Conservation (phyloP, 192 early-diverging fungal genomes). For the Neocallimastix lanati region DNA sequence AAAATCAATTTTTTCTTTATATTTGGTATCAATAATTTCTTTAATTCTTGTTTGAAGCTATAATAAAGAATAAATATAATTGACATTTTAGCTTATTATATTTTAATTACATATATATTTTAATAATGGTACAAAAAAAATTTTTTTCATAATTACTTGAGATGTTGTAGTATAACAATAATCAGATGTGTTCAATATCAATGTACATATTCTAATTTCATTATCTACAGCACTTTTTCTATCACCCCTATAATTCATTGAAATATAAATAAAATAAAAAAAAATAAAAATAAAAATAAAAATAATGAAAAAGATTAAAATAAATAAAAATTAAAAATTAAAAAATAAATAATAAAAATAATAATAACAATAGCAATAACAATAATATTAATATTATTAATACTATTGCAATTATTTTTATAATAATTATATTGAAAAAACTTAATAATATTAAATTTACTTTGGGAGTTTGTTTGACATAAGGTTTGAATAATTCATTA, state of each 20-base stretch:
- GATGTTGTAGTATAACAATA: constrained; percentile 72
- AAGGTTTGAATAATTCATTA: constrained; percentile 61
- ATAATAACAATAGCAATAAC: too few species aligned
- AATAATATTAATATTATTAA: too few species aligned
- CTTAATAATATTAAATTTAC: too few species aligned
- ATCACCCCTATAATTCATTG: constrained; percentile 36
- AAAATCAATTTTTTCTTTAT: constrained; percentile 51
- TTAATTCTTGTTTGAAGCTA: constrained; percentile 82
- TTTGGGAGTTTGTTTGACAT: constrained; percentile 53
- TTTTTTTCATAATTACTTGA: constrained; percentile 22
- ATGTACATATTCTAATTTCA: constrained; percentile 48
- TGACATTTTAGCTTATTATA: too few species aligned
- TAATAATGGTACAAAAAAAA: too few species aligned
- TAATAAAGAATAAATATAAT: background rate
- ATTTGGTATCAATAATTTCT: constrained; percentile 55
- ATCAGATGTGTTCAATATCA: constrained; percentile 86
- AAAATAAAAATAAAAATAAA: constrained; percentile 1
- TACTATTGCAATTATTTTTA: too few species aligned
- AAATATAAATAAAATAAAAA: background rate
- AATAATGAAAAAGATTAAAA: too few species aligned
- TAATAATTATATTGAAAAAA: too few species aligned
- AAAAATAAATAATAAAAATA: too few species aligned
- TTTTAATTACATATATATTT: too few species aligned
- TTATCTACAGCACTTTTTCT: constrained; percentile 39
- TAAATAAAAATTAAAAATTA: too few species aligned